Base-by-base conservation (phyloP, 495 filamentous ascomycete species). In the Penicillium psychrofluorescens region DNA sequence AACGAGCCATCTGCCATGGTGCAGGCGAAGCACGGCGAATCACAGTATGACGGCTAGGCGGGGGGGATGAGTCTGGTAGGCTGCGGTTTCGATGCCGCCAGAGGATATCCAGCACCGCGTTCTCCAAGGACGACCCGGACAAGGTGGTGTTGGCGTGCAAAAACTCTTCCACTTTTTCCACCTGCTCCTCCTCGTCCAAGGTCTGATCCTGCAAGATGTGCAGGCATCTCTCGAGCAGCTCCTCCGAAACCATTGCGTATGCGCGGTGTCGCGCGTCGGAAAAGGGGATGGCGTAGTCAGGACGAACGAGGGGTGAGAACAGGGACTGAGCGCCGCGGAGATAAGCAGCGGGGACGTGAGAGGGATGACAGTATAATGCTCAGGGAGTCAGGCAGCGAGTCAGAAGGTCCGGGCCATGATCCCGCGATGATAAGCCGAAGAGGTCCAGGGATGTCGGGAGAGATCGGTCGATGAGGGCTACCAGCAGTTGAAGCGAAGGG, bases 101-200 rank as follows among this genome's bases (percentile, higher is more conserved):
- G 55, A 97, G 70, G 35, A 88, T 82, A 62, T 95, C 89, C 41
- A 99, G 76, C 14, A 96, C 80, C 31, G 85, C 84, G 71, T 95
- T 90, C 60, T 97, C 94, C 36, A 99, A 73, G 12, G 81, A 69
- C 48, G 81, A 66, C n/a, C 89, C 90, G 8, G 74, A 77, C 42
- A 97, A 67, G 11, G 75, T 76, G 7, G 88, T 89, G 66, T 89
- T 83, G 44, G 80, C 82, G 62, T 81, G 81, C 47, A 97, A 72
- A 14, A 95, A 72, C 50, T 90, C 87, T 61, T 95, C 89, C 40
- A 95, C 72, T 66, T 84, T 90, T 62, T 99, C 94, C 3, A 84
- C 86, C 71, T 90, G 94, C 48, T 97, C 94, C 59, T 99, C 94
- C 54, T 97, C 94, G 50, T 95, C 88, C 16, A 95, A 68, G 41